These are phyloP conservation scores for Chalciporus piperatus DNA, from an alignment of 768 basidiomycete species.

Conservation along the genomic window DNA sequence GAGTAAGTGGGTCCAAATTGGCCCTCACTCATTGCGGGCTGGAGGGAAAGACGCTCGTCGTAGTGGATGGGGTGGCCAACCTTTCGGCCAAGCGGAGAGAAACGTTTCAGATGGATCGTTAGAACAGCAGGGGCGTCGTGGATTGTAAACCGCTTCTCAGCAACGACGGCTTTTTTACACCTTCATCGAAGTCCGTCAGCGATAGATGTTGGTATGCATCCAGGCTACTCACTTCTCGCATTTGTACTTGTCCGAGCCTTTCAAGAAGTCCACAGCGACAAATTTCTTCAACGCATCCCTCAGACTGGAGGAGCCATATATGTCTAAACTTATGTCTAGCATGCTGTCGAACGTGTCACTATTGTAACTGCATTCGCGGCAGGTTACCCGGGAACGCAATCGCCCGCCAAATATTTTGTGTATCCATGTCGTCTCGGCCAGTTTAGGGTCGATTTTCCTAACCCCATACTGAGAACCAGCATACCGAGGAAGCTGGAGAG, in stretches of 20 bases:
- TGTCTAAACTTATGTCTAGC: constrained; percentile 91
- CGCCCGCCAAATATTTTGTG: constrained; percentile 92
- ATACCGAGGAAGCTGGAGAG: not conserved
- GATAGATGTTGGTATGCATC: not conserved
- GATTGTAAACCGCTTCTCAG: constrained; percentile 87
- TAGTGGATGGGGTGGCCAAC: constrained; percentile 77
- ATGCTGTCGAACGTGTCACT: constrained; percentile 97
- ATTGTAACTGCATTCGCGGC: constrained; percentile 75
- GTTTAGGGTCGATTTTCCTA: constrained; percentile 67
- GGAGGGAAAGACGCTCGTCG: constrained; percentile 67
- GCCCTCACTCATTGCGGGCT: constrained; percentile 80
- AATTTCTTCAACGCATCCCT: constrained; percentile 79
- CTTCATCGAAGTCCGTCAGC: constrained; percentile 39
- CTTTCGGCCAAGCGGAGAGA: constrained; percentile 88
- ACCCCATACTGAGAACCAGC: constrained; percentile 11
- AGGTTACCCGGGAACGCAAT: constrained; percentile 87
- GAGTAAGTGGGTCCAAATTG: constrained; percentile 77
- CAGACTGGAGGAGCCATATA: constrained; percentile 58
- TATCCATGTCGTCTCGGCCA: constrained; percentile 89
- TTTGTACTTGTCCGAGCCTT: constrained; percentile 94
- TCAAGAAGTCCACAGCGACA: constrained; percentile 75
- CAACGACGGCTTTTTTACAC: constrained; percentile 88
- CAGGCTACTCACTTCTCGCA: constrained; percentile 86
- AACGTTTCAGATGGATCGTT: constrained; percentile 93
- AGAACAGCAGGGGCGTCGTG: constrained; percentile 85